phyloP scores from a whole-genome alignment of 805 yeast species.

The Hanseniaspora lindneri region DNA sequence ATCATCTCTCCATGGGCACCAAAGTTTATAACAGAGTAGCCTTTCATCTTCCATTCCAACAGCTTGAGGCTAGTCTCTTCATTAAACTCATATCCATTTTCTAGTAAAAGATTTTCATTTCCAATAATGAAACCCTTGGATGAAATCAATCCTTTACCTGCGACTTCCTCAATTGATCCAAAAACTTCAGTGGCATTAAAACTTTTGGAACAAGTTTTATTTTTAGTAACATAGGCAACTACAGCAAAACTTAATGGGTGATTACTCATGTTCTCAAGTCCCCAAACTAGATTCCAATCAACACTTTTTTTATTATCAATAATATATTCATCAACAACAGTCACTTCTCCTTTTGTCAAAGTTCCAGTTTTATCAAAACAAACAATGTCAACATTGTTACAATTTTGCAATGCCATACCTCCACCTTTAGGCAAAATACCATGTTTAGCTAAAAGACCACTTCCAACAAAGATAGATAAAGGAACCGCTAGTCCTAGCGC shows the following conservation, averaged over 20 bases:
- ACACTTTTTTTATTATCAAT: slow-evolving; percentile 34
- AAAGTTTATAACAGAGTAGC: slow-evolving; percentile 51
- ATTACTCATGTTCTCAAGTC: slow-evolving; percentile 48
- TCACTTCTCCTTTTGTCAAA: slow-evolving; percentile 47
- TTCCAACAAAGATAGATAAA: slow-evolving; percentile 67
- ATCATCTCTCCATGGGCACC: slow-evolving; percentile 34
- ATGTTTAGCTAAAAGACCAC: slow-evolving; percentile 64
- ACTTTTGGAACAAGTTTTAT: slow-evolving; percentile 7
- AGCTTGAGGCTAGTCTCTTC: slow-evolving; percentile 30
- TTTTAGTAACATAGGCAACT: slow-evolving; percentile 30
- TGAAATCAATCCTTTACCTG: slow-evolving; percentile 45
- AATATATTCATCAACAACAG: slow-evolving; percentile 23
- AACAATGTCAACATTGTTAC: slow-evolving; percentile 47
- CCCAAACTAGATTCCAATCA: neutral
- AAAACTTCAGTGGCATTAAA: slow-evolving; percentile 7
- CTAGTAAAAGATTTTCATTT: slow-evolving; percentile 47
- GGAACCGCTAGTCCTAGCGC: slow-evolving; percentile 81
- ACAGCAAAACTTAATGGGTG: slow-evolving; percentile 62
- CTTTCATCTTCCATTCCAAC: slow-evolving; percentile 46
- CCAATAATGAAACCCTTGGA: slow-evolving; percentile 38
- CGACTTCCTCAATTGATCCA: slow-evolving; percentile 30
- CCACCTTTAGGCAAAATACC: slow-evolving; percentile 73
- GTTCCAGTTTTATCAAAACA: slow-evolving; percentile 78
- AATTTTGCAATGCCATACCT: slow-evolving; percentile 73
- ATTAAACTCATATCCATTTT: slow-evolving; percentile 34